Conservation (phyloP, 768 basidiomycete species). For the Neoboletus magnificus region DNA sequence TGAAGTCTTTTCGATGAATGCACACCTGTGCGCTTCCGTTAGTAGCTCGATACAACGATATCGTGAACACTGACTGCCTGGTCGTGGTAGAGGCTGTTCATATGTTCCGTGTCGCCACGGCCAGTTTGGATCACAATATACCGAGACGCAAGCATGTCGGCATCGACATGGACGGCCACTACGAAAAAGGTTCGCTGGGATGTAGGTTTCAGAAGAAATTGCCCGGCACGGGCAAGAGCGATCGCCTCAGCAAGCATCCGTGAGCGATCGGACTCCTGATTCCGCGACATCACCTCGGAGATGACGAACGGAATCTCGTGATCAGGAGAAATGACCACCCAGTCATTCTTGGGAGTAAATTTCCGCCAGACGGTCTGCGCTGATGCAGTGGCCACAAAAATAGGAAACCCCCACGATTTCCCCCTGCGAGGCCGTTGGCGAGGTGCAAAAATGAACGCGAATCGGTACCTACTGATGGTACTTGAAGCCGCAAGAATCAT, state of each 20-base stretch:
- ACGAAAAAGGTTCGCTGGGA: not conserved
- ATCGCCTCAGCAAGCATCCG: constrained; percentile 14
- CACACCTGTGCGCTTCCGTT: not conserved
- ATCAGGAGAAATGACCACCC: not conserved
- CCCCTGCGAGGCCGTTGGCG: not conserved
- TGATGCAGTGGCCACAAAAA: too few species aligned
- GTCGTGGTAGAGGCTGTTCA: not conserved
- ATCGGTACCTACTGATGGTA: not conserved
- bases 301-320: constrained; percentile 6
- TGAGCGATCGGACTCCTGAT: not conserved
- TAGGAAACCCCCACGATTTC: not conserved
- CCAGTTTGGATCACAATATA: not conserved
- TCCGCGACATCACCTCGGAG: constrained; percentile 5
- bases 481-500: not conserved
- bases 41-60: not conserved
- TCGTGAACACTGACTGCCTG: not conserved
- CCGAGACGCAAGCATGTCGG: not conserved
- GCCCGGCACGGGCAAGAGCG: not conserved
- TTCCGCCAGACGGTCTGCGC: too few species aligned
- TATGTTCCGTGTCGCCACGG: not conserved
- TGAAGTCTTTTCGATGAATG: not conserved
- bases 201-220: not conserved
- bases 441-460: not conserved
- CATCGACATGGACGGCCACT: not conserved
- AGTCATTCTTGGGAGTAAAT: not conserved